These are phyloP conservation scores for Aspergillus terreus DNA, from an alignment of 2,329 filamentous ascomycete species.

Conservation along the genomic window DNA sequence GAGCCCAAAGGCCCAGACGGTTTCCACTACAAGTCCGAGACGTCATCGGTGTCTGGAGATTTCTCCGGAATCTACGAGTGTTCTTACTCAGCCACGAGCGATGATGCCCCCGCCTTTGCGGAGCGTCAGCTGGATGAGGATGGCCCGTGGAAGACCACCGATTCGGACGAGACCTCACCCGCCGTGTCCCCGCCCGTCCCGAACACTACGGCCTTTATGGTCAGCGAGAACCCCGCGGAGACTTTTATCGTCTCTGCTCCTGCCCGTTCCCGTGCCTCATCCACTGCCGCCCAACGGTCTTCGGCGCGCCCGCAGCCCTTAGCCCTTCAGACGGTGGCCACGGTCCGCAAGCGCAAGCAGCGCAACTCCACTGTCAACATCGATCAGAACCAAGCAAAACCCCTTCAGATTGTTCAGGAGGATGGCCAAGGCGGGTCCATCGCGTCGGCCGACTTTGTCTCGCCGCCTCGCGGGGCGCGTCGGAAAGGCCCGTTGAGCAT, in stretches of 20 bases:
- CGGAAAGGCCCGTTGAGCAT: conserved; percentile 40
- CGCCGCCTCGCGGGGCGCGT: conserved; percentile 40
- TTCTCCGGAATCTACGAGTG: conserved; percentile 30
- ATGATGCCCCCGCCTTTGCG: conserved; percentile 26
- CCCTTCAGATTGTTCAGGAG: conserved; percentile 42
- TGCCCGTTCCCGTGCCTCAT: conserved; percentile 21
- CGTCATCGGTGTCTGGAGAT: conserved; percentile 35
- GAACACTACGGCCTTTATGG: conserved; percentile 33
- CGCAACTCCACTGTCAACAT: conserved; percentile 23
- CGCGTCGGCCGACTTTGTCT: conserved; percentile 39
- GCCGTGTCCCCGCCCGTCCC: conserved; percentile 22
- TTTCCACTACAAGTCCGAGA: conserved; percentile 35
- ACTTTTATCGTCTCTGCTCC: conserved; percentile 23
- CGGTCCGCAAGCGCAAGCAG: conserved; percentile 35
- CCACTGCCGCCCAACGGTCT: conserved; percentile 21
- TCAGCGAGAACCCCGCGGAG: conserved; percentile 32
- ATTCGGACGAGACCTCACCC: conserved; percentile 19
- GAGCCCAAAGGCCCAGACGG: conserved; percentile 20
- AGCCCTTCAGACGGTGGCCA: conserved; percentile 28
- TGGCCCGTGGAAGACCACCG: conserved; percentile 26
- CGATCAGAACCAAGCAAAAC: conserved; percentile 27
- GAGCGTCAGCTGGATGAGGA: conserved; percentile 31
- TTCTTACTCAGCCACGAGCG: conserved; percentile 30
- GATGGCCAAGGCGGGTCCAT: conserved; percentile 41
- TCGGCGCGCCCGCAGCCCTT: conserved; percentile 27